Percentiles rank a stretch among this genome's conserved stretches.
These are phyloP conservation scores for Malassezia nana DNA, from an alignment of 1,284 basidiomycete genomes.

Conservation along the genomic window DNA sequence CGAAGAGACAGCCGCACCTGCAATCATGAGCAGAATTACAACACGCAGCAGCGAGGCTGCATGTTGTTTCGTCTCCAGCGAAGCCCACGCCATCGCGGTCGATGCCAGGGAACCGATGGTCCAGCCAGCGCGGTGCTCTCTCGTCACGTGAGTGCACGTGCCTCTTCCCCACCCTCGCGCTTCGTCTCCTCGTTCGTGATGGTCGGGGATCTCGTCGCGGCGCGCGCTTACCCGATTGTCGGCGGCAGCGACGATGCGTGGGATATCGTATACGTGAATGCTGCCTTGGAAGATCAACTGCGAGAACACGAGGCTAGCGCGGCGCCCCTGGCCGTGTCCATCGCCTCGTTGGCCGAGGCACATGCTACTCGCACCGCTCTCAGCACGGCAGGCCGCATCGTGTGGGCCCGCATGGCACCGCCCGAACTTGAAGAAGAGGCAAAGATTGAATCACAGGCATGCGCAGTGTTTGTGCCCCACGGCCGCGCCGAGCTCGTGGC, in stretches of 20 bases:
- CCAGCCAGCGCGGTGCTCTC: not conserved
- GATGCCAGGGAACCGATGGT: not conserved
- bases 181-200: not conserved
- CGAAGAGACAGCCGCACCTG: constrained; percentile 76
- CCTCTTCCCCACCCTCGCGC: not conserved
- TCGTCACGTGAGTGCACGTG: not conserved
- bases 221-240: constrained; percentile 5
- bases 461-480: constrained; percentile 2
- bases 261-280: constrained; percentile 12
- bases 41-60: constrained; percentile 37
- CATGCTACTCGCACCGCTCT: not conserved
- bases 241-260: not conserved
- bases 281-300: constrained; percentile 9
- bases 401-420: constrained; percentile 8
- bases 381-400: not conserved
- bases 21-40: constrained; percentile 45
- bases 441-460: not conserved
- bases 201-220: constrained; percentile 1
- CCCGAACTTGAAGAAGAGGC: constrained; percentile 11
- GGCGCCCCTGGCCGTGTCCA: constrained; percentile 3
- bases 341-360: not conserved
- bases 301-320: not conserved
- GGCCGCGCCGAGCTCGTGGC: constrained; percentile 1
- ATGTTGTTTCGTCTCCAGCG: constrained; percentile 17
- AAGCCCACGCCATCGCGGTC: not conserved